phyloP scores from a whole-genome alignment of 2,329 filamentous ascomycete species.

The Colletotrichum filicis region DNA sequence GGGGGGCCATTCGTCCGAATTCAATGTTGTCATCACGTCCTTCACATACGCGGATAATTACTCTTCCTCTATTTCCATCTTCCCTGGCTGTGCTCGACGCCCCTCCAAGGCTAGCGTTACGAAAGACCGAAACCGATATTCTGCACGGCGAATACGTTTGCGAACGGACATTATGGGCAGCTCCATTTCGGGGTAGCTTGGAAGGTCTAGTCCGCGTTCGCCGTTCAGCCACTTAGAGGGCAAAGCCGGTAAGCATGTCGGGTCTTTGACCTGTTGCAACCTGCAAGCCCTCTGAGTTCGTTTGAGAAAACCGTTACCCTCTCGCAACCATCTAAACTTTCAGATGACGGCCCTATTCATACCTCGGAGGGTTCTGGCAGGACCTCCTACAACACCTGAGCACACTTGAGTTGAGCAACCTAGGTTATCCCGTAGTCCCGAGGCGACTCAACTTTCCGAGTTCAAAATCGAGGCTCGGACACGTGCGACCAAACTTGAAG shows the following conservation, averaged over 20 bases:
- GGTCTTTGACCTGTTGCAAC: conserved; percentile 9
- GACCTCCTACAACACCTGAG: too few species aligned
- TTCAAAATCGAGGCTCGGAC: background rate
- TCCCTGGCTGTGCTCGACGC: background rate
- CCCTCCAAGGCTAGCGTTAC: background rate
- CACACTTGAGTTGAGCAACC: background rate
- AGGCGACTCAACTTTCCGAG: background rate
- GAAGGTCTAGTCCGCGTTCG: background rate
- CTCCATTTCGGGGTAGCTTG: background rate
- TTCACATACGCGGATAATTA: background rate
- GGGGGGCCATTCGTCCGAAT: conserved; percentile 23
- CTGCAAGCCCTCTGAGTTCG: conserved; percentile 11
- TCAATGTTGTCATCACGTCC: conserved; percentile 4
- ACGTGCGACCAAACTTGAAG: background rate
- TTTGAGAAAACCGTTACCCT: conserved; percentile 26
- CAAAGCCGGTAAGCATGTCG: background rate
- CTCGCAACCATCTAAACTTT: conserved; percentile 6
- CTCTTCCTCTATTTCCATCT: conserved; percentile 5
- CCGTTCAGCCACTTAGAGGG: background rate
- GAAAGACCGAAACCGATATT: conserved; percentile 8
- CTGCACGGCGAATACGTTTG: background rate
- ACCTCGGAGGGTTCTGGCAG: background rate
- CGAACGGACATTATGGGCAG: background rate
- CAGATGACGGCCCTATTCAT: background rate
- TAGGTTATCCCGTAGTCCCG: background rate